Base-by-base conservation (phyloP, 139 green algal species). In the Spirogloea muscicola region DNA sequence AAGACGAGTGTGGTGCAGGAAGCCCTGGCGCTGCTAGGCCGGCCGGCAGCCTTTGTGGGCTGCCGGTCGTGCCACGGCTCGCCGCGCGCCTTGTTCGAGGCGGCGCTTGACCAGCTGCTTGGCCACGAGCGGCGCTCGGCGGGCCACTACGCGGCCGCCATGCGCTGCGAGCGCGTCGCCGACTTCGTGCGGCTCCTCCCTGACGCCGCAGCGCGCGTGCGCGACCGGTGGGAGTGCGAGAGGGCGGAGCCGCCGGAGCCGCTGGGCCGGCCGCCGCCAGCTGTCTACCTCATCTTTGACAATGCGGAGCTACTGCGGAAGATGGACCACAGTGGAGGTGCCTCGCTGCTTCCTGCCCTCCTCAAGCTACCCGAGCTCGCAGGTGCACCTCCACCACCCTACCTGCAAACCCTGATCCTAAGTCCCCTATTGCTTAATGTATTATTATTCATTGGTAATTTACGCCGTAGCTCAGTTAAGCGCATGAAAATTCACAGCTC, bases 251-350 rank as follows among this genome's bases (percentile, higher is more conserved):
- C 46, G 46, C 21, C 46, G n/a, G n/a, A 55, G 21, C 46, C 21
- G 46, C 46, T n/a, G 46, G 21, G 46, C 46, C 46, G n/a, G 21
- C 46, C n/a, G 46, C 55, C 10, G 36, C 55, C 55, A 38, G 39
- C 25, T 46, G 64, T 74, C 16, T 74, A 73, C 49, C 4, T 74
- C 4, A 42, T 74, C 3, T 74, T 73, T 36, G 64, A 74, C 52
- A 74, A 74, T 7, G 41, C 69, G 29, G 64, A 74, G 51, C 10
- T 74, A 10, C 49, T 74, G 64, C 43, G 48, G 59, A 58, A 4
- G 10, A 43, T 31, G 52, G 52, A 74, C 64, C 25, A 42, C 4
- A 4, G 31, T 5, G 36, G 10, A 10, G 55, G 13, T 13, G 13
- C 10, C 10, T 27, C 13, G 51, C 10, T 74, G 25, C 48, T 74